Evolutionary conservation across 2,329 filamentous ascomycete species (phyloP), one percentile per base, ranked within the genome.

Genomic region (Xylariaceae sp.): DNA sequence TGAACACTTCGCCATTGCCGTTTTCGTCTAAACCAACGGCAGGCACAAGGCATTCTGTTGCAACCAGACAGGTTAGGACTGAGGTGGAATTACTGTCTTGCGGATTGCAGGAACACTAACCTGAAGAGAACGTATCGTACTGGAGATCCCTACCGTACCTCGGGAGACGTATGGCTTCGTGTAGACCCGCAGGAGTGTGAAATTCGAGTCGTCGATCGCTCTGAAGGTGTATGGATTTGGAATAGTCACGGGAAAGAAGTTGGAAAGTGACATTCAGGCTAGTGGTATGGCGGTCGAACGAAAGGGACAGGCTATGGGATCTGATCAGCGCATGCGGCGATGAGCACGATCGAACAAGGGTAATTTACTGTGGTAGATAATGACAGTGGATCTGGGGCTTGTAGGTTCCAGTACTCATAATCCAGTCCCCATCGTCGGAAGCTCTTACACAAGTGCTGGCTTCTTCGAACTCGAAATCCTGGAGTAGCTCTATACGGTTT

Each of bases 391-490:
- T 95, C 63, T 95, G 88, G 1, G 86, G 83, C 59, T 87, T 63
- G 41, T 63, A 84, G 40, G 79, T 83, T 70, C 89, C 89, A 39
- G 90, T 94, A 57, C 87, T 94, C 87, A 96, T 93, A 31, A 93
- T 81, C 90, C 93, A 98, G 61, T 97, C 85, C 37, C 91, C 91
- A 78, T 98, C 93, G 44, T 95, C 90, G 55, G 88, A 95, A 17
- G 49, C 80, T 37, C 89, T 80, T 49, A 98, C 81, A 61, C 91
- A 96, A 53, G 84, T 81, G 61, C 89, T 95, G 31, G 94, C 91
- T 67, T 95, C 90, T 39, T 96, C 90, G 57, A 98, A 97, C 60
- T 94, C 90, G 64, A 98, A 98, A 61, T 98, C 93, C 59, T 98
- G 93, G 29, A 98, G 77, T 43, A 98, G 74, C 65, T 98, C 93